A percentile compares a stretch with the other conserved stretches of the same genome.
Evolutionary conservation across 192 early-diverging fungal species (phyloP).

Genomic region (Linnemannia elongata): DNA sequence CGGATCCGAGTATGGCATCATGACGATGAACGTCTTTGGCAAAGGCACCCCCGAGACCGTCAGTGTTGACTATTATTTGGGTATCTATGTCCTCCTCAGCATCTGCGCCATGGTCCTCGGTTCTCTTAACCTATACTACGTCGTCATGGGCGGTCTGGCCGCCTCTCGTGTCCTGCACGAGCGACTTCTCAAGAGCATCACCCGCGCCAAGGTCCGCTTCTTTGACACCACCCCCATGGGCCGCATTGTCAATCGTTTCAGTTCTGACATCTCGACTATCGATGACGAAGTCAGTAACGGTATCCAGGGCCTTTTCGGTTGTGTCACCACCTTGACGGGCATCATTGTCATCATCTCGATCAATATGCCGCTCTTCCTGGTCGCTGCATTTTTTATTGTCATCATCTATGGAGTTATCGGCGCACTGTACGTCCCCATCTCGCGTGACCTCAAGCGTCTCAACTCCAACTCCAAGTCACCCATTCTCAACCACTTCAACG

Average conservation of each 20-base stretch:
- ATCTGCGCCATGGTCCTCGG: constrained; percentile 40
- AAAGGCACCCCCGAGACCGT: constrained; percentile 21
- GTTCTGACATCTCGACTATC: constrained; percentile 86
- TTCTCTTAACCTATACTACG: constrained; percentile 43
- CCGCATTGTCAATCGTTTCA: constrained; percentile 85
- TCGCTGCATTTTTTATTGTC: constrained; percentile 70
- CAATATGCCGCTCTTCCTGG: constrained; percentile 80
- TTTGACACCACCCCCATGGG: constrained; percentile 93
- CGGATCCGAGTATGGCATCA: neutral
- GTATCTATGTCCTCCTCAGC: constrained; percentile 72
- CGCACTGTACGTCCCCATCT: constrained; percentile 77
- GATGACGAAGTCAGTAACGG: constrained; percentile 71
- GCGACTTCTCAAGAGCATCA: constrained; percentile 65
- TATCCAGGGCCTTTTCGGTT: constrained; percentile 60
- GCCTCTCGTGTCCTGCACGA: constrained; percentile 72
- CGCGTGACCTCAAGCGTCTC: constrained; percentile 91
- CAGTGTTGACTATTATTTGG: constrained; percentile 71
- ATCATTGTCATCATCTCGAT: constrained; percentile 72
- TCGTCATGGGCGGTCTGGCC: constrained; percentile 58
- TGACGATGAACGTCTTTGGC: constrained; percentile 28
- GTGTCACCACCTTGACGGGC: constrained; percentile 60
- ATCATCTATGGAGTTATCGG: constrained; percentile 72
- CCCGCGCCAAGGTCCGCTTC: constrained; percentile 83
- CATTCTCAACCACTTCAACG: constrained; percentile 69
- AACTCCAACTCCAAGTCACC: constrained; percentile 66